phyloP scores from a whole-genome alignment of 306 rosid species.

The Dryas drummondii region DNA sequence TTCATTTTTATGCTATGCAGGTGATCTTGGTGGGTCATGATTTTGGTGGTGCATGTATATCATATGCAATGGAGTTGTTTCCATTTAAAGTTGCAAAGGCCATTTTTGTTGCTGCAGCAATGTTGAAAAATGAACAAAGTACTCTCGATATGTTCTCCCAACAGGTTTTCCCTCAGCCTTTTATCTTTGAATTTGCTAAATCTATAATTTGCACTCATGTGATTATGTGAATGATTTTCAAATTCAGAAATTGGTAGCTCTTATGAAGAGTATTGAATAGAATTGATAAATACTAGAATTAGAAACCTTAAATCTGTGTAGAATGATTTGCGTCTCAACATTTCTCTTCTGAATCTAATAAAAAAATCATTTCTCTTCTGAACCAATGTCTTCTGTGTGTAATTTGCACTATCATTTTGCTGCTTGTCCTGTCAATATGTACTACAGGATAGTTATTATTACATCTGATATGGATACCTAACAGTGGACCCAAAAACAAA shows the following conservation, averaged over 20 bases:
- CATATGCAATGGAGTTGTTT: conserved; percentile 84
- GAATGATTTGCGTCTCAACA: background rate
- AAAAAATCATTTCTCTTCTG: too few relatives aligned
- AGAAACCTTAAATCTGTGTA: background rate
- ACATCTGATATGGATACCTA: background rate
- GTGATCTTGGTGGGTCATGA: conserved; percentile 98
- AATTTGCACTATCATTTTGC: background rate
- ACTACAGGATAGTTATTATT: background rate
- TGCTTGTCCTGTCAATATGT: background rate
- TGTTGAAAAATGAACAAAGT: conserved; percentile 80
- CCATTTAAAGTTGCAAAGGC: conserved; percentile 80
- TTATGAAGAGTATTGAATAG: background rate
- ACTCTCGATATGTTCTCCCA: conserved; percentile 82
- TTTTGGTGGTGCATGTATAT: conserved; percentile 91
- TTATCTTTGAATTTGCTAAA: conserved; percentile 13
- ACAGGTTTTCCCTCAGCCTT: conserved; percentile 54
- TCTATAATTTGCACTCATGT: background rate
- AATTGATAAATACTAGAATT: background rate
- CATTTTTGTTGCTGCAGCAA: conserved; percentile 84
- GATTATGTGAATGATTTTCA: background rate
- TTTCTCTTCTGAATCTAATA: background rate
- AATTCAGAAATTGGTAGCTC: background rate
- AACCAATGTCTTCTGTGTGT: background rate
- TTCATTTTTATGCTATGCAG: conserved; percentile 37
- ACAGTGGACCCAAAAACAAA: too few relatives aligned